These are phyloP conservation scores for Ceratobasidium sp. DNA, from an alignment of 1,284 basidiomycete species.

Conservation along the genomic window DNA sequence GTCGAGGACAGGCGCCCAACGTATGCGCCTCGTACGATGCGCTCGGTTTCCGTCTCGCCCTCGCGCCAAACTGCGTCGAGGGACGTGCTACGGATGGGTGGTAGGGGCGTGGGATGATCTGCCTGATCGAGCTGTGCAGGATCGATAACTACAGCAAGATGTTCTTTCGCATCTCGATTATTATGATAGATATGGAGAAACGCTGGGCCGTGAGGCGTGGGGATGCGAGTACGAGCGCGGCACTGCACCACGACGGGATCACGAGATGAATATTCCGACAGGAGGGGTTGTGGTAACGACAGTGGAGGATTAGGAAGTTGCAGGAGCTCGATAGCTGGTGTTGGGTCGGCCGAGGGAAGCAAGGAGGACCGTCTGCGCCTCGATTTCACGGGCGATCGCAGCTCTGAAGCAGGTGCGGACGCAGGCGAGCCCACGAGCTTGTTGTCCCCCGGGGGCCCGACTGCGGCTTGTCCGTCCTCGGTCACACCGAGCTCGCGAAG, in stretches of 20 bases:
- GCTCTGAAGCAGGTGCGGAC: conserved; percentile 12
- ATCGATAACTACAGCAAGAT: conserved; percentile 97
- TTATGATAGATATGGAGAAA: conserved; percentile 97
- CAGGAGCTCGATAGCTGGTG: conserved; percentile 22
- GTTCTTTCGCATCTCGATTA: conserved; percentile 90
- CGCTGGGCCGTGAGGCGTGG: conserved; percentile 93
- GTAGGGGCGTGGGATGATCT: conserved; percentile 59
- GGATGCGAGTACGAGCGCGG: conserved; percentile 96
- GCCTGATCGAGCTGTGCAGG: conserved; percentile 72
- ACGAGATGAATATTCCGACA: conserved; percentile 45
- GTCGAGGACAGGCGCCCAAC: conserved; percentile 76
- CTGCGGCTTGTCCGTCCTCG: conserved; percentile 32
- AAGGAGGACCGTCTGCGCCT: conserved; percentile 25
- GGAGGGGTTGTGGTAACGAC: conserved; percentile 10
- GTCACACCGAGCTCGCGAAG: conserved; percentile 53
- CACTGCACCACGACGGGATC: conserved; percentile 76
- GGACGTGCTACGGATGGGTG: conserved; percentile 78
- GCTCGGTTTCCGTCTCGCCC: conserved; percentile 91
- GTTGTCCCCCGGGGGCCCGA: conserved; percentile 15
- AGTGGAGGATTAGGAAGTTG: conserved; percentile 31
- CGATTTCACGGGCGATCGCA: conserved; percentile 30
- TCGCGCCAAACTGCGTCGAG: conserved; percentile 89
- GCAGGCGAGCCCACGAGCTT: conserved; percentile 6
- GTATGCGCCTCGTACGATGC: conserved; percentile 94
- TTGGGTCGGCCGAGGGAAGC: conserved; percentile 31